Percentiles rank a stretch among this genome's conserved stretches.
phyloP scores from a whole-genome alignment of 2,329 filamentous ascomycete species.

The Ophiostoma perfectum region DNA sequence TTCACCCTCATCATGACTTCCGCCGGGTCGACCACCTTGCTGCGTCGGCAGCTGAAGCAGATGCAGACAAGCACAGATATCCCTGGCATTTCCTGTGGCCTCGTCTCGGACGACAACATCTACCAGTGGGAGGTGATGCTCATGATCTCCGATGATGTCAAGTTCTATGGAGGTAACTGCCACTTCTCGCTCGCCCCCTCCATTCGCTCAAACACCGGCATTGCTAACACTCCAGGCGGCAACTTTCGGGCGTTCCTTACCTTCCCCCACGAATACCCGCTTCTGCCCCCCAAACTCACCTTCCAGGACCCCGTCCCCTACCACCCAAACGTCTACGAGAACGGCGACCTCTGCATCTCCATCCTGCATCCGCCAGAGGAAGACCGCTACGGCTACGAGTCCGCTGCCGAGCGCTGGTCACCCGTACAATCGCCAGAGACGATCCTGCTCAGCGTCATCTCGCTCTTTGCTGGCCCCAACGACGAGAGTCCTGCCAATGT shows the following conservation, averaged over 20 bases:
- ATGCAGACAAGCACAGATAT: slow-evolving; percentile 91
- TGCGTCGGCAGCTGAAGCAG: slow-evolving; percentile 82
- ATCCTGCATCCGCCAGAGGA: slow-evolving; percentile 95
- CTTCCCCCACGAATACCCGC: slow-evolving; percentile 83
- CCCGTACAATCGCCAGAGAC: slow-evolving; percentile 94
- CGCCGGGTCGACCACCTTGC: slow-evolving; percentile 48
- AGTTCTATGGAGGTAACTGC: slow-evolving; percentile 75
- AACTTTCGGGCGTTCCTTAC: slow-evolving; percentile 82
- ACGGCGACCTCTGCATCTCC: slow-evolving; percentile 88
- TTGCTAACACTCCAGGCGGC: slow-evolving; percentile 56
- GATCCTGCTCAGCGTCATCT: slow-evolving; percentile 86
- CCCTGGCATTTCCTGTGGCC: slow-evolving; percentile 86
- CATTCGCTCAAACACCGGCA: background rate
- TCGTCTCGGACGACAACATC: slow-evolving; percentile 78
- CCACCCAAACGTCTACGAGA: slow-evolving; percentile 89
- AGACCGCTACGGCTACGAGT: slow-evolving; percentile 90
- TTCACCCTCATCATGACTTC: slow-evolving; percentile 19
- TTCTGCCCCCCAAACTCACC: slow-evolving; percentile 79
- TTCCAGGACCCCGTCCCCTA: slow-evolving; percentile 80
- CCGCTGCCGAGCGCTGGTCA: slow-evolving; percentile 82
- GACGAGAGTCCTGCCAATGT: slow-evolving; percentile 94
- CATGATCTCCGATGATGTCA: slow-evolving; percentile 93
- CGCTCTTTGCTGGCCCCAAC: slow-evolving; percentile 86
- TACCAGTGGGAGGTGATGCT: slow-evolving; percentile 99
- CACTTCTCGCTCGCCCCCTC: background rate